These are phyloP conservation scores for Lithocarpus polystachyus DNA, from an alignment of 306 rosid species.

Conservation along the genomic window DNA sequence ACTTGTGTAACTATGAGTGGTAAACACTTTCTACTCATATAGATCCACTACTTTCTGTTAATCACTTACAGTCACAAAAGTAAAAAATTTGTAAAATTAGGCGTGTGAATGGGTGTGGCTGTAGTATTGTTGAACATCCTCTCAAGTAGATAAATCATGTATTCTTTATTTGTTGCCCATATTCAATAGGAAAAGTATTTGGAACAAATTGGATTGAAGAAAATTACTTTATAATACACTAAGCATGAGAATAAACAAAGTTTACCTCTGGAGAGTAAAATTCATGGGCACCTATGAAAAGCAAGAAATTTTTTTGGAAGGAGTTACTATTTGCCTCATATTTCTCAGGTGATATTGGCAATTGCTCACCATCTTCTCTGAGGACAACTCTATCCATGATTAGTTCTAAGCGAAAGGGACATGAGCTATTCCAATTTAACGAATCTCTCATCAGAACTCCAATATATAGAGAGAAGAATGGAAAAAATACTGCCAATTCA, in stretches of 20 bases:
- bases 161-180: too few relatives aligned
- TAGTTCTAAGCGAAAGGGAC: not conserved
- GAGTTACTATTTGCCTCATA: constrained; percentile 4
- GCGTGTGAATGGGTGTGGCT: too few relatives aligned
- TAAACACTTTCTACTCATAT: too few relatives aligned
- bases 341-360: constrained; percentile 1
- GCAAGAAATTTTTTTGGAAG: constrained; percentile 22
- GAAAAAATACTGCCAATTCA: not conserved
- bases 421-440: not conserved
- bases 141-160: too few relatives aligned
- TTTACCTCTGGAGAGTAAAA: constrained; percentile 36
- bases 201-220: too few relatives aligned
- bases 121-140: too few relatives aligned
- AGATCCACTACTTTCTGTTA: fast-evolving
- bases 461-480: not conserved
- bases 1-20: too few relatives aligned
- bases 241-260: not conserved
- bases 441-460: not conserved
- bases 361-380: constrained; percentile 6
- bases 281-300: constrained; percentile 46
- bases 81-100: too few relatives aligned
- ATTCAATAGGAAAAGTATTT: too few relatives aligned
- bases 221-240: too few relatives aligned
- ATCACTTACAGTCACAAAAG: too few relatives aligned
- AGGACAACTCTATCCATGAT: constrained; percentile 29